These are phyloP conservation scores for Onygenales sp. DNA, from an alignment of 2,329 filamentous ascomycete genomes.

Conservation along the genomic window DNA sequence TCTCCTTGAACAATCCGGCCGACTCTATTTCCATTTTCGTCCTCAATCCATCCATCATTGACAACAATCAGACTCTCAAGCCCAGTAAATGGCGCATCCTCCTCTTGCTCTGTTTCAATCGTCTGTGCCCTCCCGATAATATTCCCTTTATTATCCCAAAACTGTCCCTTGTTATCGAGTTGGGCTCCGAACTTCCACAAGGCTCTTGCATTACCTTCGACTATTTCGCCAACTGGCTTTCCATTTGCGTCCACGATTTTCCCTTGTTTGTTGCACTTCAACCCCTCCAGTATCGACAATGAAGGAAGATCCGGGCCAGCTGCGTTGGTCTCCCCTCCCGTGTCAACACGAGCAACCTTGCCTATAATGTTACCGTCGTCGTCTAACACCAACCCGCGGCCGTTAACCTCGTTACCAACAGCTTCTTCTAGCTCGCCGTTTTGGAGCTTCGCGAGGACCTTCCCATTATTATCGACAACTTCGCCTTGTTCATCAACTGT, in stretches of 20 bases:
- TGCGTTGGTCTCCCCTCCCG: slow-evolving; percentile 22
- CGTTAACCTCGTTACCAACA: slow-evolving; percentile 26
- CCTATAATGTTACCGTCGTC: slow-evolving; percentile 40
- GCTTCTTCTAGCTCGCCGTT: slow-evolving; percentile 18
- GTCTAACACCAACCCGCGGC: slow-evolving; percentile 37
- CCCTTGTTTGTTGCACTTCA: slow-evolving; percentile 35
- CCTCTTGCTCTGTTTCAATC: slow-evolving; percentile 28
- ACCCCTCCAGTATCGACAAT: slow-evolving; percentile 28
- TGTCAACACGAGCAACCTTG: slow-evolving; percentile 30
- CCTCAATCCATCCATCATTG: slow-evolving; percentile 40
- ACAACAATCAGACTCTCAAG: slow-evolving; percentile 38
- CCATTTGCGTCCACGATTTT: slow-evolving; percentile 36
- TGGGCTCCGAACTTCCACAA: slow-evolving; percentile 32
- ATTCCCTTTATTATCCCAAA: slow-evolving; percentile 54
- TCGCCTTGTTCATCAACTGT: slow-evolving; percentile 38
- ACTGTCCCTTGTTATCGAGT: slow-evolving; percentile 52
- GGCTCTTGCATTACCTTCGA: slow-evolving; percentile 57
- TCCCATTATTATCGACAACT: slow-evolving; percentile 25
- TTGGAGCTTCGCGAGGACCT: slow-evolving; percentile 22
- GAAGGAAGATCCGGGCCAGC: slow-evolving; percentile 20
- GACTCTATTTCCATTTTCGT: slow-evolving; percentile 37
- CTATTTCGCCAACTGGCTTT: slow-evolving; percentile 47
- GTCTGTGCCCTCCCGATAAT: slow-evolving; percentile 51
- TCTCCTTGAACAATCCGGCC: slow-evolving; percentile 50
- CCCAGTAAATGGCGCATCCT: slow-evolving; percentile 36